Conservation (phyloP, 2,329 filamentous ascomycete genomes). For the Calonectria pseudoturangicola region DNA sequence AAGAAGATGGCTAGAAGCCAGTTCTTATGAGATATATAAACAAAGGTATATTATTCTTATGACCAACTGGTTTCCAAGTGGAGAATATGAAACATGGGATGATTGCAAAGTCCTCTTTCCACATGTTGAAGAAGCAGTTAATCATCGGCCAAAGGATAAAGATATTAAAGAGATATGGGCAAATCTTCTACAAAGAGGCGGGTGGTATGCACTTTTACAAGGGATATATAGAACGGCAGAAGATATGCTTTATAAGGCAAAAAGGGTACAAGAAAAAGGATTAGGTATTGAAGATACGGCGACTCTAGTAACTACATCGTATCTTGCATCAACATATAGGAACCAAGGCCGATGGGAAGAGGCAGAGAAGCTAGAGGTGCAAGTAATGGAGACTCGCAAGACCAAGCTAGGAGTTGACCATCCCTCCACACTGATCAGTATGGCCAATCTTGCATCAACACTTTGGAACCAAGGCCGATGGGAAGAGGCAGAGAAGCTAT, state of each 20-base stretch:
- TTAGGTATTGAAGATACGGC: no score
- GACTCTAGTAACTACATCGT: neutral
- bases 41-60: neutral
- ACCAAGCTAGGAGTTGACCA: slow-evolving; percentile 2
- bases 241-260: neutral
- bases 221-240: neutral
- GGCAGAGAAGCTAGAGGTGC: neutral
- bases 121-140: neutral
- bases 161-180: neutral
- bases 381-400: neutral
- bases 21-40: neutral
- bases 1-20: slow-evolving; percentile 1
- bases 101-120: neutral
- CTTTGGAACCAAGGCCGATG: neutral
- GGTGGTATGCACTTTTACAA: neutral
- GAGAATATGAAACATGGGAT: neutral
- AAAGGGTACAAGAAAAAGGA: no score
- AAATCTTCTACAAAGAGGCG: neutral
- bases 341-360: neutral
- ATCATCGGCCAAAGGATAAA: neutral
- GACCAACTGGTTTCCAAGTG: neutral
- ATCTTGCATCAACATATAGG: neutral
- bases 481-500: neutral
- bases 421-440: neutral
- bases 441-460: neutral